Conservation (phyloP, 306 rosid genomes). For the Cicer yamashitae region DNA sequence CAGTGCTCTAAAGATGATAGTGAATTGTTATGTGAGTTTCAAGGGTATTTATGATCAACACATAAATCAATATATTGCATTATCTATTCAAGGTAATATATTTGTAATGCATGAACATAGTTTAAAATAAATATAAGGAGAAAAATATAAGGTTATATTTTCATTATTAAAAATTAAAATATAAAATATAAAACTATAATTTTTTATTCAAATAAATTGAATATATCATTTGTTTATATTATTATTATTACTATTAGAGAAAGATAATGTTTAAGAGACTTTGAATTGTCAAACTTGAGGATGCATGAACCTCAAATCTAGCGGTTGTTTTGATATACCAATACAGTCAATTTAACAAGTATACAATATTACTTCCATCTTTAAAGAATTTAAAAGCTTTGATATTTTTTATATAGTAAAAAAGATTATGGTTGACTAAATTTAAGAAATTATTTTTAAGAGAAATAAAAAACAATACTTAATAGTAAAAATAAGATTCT, state of each 20-base stretch:
- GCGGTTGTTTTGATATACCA: no score
- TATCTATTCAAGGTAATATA: background rate
- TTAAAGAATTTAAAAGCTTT: no score
- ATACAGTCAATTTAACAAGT: no score
- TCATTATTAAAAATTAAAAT: background rate
- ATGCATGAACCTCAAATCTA: background rate
- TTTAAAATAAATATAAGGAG: background rate
- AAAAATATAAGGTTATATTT: background rate
- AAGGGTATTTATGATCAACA: background rate
- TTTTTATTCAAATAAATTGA: background rate
- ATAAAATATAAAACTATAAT: background rate
- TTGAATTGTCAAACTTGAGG: background rate
- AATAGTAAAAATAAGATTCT: no score
- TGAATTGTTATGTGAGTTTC: background rate
- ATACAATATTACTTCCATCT: no score
- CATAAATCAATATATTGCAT: background rate
- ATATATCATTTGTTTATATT: background rate
- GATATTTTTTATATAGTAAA: no score
- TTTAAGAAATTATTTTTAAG: no score
- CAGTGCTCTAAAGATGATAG: background rate
- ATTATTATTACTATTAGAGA: background rate
- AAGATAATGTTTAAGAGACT: background rate
- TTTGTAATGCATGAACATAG: background rate
- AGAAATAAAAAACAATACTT: no score
- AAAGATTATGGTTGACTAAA: no score